Percentiles rank a stretch among this genome's conserved stretches.
Evolutionary conservation across 306 rosid genomes (phyloP).

Genomic region (Casuarina cunninghamiana): DNA sequence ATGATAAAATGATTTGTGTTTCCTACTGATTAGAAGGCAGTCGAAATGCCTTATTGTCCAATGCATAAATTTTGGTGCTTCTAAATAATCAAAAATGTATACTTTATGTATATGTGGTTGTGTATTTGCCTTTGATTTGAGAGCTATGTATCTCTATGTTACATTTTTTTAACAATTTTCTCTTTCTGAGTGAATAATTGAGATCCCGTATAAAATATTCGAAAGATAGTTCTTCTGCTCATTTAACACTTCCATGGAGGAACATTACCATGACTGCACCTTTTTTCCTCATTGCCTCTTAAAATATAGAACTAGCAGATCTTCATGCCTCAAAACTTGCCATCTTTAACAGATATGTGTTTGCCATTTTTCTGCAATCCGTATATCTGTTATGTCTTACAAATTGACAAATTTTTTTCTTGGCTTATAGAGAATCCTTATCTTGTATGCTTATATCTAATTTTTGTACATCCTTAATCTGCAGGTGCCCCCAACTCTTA

Average conservation of each 20-base stretch:
- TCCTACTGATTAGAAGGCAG: neutral
- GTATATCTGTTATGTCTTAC: neutral
- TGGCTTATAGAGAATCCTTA: neutral
- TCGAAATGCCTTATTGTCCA: neutral
- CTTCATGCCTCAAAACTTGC: neutral
- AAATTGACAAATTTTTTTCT: neutral
- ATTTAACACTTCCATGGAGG: neutral
- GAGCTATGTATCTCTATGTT: neutral
- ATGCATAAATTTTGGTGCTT: neutral
- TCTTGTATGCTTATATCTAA: neutral
- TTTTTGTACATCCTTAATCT: constrained; percentile 8
- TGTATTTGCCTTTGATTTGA: too few relatives aligned
- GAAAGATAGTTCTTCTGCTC: neutral
- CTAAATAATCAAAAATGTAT: neutral
- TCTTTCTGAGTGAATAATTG: neutral
- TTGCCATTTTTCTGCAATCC: neutral
- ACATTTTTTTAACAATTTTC: neutral
- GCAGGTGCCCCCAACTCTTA: constrained; percentile 91
- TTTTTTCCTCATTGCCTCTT: neutral
- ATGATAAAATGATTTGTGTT: neutral
- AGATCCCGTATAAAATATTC: neutral
- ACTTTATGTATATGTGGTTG: neutral
- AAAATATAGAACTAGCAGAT: neutral
- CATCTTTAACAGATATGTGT: neutral
- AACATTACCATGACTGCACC: neutral